Conservation (phyloP, 1,284 basidiomycete species). For the Leccinum ambiguum region DNA sequence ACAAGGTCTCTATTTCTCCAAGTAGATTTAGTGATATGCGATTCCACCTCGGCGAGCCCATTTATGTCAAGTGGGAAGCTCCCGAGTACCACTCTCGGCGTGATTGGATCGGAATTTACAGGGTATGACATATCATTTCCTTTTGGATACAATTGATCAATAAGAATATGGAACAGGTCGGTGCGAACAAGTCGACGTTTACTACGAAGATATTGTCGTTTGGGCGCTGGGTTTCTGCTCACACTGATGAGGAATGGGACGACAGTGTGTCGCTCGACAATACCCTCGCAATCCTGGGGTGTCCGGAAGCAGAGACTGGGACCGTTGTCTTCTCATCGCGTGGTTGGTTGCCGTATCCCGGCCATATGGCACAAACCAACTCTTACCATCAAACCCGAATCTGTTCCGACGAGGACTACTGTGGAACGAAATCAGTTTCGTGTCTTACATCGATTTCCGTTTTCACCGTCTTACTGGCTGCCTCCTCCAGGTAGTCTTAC, state of each 20-base stretch:
- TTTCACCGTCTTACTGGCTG: constrained; percentile 10
- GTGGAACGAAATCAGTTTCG: constrained; percentile 65
- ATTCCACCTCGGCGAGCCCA: constrained; percentile 92
- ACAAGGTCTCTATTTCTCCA: constrained; percentile 65
- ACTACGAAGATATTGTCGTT: constrained; percentile 87
- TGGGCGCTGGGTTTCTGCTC: constrained; percentile 93
- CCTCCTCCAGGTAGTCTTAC: constrained; percentile 41
- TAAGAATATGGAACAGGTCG: constrained; percentile 52
- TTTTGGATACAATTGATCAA: constrained; percentile 8
- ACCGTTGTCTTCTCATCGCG: constrained; percentile 57
- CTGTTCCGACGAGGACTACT: constrained; percentile 47
- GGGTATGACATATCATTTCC: constrained; percentile 39
- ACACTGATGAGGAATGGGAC: constrained; percentile 86
- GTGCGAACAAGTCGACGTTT: constrained; percentile 81
- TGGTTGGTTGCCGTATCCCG: constrained; percentile 57
- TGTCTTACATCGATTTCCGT: constrained; percentile 17
- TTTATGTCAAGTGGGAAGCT: constrained; percentile 85
- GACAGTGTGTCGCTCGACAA: constrained; percentile 75
- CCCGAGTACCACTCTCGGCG: constrained; percentile 87
- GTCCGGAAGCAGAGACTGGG: constrained; percentile 55
- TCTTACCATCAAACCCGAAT: constrained; percentile 35
- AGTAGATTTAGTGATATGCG: constrained; percentile 49
- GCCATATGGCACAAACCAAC: constrained; percentile 46
- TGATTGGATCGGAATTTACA: constrained; percentile 97
- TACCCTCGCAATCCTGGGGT: constrained; percentile 35